Conservation (phyloP, 768 basidiomycete genomes). For the Podaxis rugospora region DNA sequence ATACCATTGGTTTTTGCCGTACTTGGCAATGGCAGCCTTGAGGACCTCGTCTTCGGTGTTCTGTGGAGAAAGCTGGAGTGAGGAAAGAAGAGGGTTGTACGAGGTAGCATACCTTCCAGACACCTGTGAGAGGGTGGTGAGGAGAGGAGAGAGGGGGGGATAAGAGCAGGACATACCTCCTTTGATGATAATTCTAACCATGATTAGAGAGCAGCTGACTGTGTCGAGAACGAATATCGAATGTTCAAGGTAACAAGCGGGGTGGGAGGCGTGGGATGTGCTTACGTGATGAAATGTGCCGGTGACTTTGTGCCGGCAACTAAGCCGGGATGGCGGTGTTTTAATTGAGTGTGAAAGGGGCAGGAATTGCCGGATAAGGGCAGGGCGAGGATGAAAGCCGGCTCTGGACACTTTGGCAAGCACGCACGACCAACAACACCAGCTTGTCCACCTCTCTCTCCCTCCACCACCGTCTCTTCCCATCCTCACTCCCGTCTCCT, state of each 20-base stretch:
- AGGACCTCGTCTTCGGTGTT: slow-evolving; percentile 98
- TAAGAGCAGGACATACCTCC: slow-evolving; percentile 49
- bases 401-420: slow-evolving; percentile 13
- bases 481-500: slow-evolving; percentile 9
- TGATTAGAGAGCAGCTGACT: slow-evolving; percentile 20
- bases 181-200: slow-evolving; percentile 92
- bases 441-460: slow-evolving; percentile 28
- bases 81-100: neutral
- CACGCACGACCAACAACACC: slow-evolving; percentile 23
- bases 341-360: slow-evolving; percentile 13
- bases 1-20: slow-evolving; percentile 94
- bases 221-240: neutral
- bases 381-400: slow-evolving; percentile 18
- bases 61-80: slow-evolving; percentile 31
- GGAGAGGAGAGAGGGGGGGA: slow-evolving; percentile 1
- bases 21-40: slow-evolving; percentile 97
- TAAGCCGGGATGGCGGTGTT: slow-evolving; percentile 16
- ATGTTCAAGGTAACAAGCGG: neutral
- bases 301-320: slow-evolving; percentile 21
- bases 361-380: slow-evolving; percentile 16
- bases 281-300: slow-evolving; percentile 1
- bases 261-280: slow-evolving; percentile 9
- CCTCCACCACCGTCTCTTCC: slow-evolving; percentile 10
- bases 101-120: slow-evolving; percentile 64
- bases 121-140: slow-evolving; percentile 38